phyloP scores from a whole-genome alignment of 305 asterid genomes.

The Lippia alba region DNA sequence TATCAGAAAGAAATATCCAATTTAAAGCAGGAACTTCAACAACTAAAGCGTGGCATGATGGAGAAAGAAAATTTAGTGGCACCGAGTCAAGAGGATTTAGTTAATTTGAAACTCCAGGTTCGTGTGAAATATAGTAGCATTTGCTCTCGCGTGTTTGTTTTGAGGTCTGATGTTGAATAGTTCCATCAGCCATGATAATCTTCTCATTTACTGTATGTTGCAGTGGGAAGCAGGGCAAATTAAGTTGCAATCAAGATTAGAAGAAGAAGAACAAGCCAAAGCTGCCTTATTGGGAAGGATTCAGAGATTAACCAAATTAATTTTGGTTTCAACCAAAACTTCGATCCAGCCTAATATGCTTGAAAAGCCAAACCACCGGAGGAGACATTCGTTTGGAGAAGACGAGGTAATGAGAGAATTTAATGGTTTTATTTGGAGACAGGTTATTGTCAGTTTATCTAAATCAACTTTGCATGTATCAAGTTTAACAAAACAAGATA shows the following conservation, averaged over 20 bases:
- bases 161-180: not conserved
- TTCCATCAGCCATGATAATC: slow-evolving; percentile 24
- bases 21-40: slow-evolving; percentile 81
- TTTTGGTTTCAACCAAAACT: slow-evolving; percentile 82
- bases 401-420: slow-evolving; percentile 66
- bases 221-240: slow-evolving; percentile 91
- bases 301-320: slow-evolving; percentile 83
- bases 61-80: slow-evolving; percentile 59
- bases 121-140: slow-evolving; percentile 19
- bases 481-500: too few relatives aligned
- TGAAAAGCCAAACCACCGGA: slow-evolving; percentile 58
- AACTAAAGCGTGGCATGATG: slow-evolving; percentile 72
- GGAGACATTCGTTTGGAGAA: slow-evolving; percentile 88
- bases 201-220: slow-evolving; percentile 39
- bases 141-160: slow-evolving; percentile 14
- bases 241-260: slow-evolving; percentile 82
- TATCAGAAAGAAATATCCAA: slow-evolving; percentile 83
- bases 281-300: slow-evolving; percentile 94
- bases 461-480: not conserved
- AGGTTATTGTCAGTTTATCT: slow-evolving; percentile 26
- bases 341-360: slow-evolving; percentile 52
- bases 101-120: slow-evolving; percentile 83
- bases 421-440: slow-evolving; percentile 26
- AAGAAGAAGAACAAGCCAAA: slow-evolving; percentile 90
- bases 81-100: slow-evolving; percentile 76